A percentile compares a stretch with the other conserved stretches of the same genome.
Conservation (phyloP, 257 asterid genomes). For the Nicotiana benthamiana region DNA sequence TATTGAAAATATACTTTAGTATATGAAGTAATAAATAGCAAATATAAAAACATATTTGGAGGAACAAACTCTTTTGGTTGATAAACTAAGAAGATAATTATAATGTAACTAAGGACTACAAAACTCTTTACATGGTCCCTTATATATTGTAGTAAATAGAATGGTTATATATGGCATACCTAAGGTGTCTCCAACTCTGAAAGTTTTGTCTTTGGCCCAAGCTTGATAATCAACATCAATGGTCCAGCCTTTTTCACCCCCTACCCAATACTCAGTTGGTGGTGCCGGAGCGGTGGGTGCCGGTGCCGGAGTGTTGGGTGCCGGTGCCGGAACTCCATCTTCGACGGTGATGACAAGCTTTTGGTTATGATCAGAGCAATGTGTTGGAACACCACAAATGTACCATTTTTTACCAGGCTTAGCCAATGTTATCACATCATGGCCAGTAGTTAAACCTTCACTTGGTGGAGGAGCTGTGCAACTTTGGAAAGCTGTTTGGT, state of each 20-base stretch:
- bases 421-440: slow-evolving; percentile 3
- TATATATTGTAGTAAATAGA: too few relatives aligned
- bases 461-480: neutral
- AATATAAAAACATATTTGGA: too few relatives aligned
- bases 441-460: neutral
- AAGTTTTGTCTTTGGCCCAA: neutral
- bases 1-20: too few relatives aligned
- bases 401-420: slow-evolving; percentile 10
- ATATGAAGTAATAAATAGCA: too few relatives aligned
- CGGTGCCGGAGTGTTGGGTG: slow-evolving; percentile 13
- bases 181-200: slow-evolving; percentile 12
- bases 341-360: slow-evolving; percentile 7
- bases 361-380: slow-evolving; percentile 8
- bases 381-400: slow-evolving; percentile 7
- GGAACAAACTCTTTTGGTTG: too few relatives aligned
- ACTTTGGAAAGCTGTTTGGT: neutral
- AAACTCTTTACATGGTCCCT: too few relatives aligned
- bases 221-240: slow-evolving; percentile 4
- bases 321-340: slow-evolving; percentile 9
- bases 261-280: neutral
- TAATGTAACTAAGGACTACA: too few relatives aligned
- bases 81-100: too few relatives aligned
- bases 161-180: neutral
- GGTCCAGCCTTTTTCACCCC: slow-evolving; percentile 4
- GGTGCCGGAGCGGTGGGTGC: neutral